Base-by-base conservation (phyloP, 345 rosid genomes). In the Populus euphratica region DNA sequence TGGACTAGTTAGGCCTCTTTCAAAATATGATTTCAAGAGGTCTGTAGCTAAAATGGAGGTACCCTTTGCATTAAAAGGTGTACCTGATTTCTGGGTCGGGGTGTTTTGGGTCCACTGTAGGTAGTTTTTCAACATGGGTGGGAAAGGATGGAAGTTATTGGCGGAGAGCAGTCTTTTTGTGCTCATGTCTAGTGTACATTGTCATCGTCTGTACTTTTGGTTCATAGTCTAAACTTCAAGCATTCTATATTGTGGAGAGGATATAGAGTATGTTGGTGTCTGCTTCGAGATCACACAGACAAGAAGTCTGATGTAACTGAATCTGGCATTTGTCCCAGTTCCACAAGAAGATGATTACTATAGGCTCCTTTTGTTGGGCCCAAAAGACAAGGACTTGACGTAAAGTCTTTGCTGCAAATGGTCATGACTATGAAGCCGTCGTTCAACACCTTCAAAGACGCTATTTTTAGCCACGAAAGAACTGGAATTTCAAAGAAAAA, bases 11-110 rank as follows among this genome's bases (percentile, higher is more conserved):
- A 73, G 77, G 31, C 93, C 93, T 20, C 74, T 80, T 3, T 90
- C 86, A 4, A 89, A 89, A 73, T 80, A 94, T 0, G 93, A 87
- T 7, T 77, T 83, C 27, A 94, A 86, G 54, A 92, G 88, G 73
- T 84, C 90, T 6, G 98, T 96, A 62, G 94, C 88, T 68, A 94
- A 82, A 62, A 91, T 77, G 79, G 91, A 79, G 36, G 92, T 88
- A n/a, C 82, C 83, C 76, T 85, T 92, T 5, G 88, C 84, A 1
- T 21, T 14, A 38, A 36, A 78, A 13, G 86, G 68, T 31, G 80
- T 68, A 72, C 63, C 71, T 39, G 80, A 70, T 44, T 70, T 76
- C 72, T 38, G 12, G 31, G 70, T 73, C 72, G 78, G 75, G 72
- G 47, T 20, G 36, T 72, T 73, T 44, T 84, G 88, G 27, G 85